Evolutionary conservation across 2,329 filamentous ascomycete species (phyloP), one percentile per base, ranked within the genome.

Genomic region (Venturia pyrina): DNA sequence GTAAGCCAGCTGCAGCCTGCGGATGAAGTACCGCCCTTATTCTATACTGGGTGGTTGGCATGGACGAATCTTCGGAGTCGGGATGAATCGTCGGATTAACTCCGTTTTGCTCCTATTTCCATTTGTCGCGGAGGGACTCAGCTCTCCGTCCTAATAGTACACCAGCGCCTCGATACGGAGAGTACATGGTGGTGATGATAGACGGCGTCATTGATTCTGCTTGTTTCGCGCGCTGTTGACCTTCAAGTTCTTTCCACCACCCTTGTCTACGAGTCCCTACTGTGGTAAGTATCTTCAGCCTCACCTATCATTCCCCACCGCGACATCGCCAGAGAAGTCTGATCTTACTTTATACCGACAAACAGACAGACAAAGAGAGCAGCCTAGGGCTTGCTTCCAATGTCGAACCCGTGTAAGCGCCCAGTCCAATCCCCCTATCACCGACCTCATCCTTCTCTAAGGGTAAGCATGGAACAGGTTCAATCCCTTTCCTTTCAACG

Each of bases 71-170:
- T 21, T 15, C 48, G 24, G 48, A 15, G 21, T 53, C 48, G 48
- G 48, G 48, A 5, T 15, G 48, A 53, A 53, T 24, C 5, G 4
- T 28, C 48, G 21, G 10, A 24, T 59, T 37, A 59, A 59, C 15
- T 59, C 53, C 53, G 53, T 37, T 37, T 59, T 59, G 28, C 53
- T 59, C 53, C 53, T 59, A 59, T 59, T 37, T n/a, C 53, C 53
- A 50, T 50, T 19, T 50, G n/a, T 13, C 8, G 13, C 53, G 32
- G 53, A 59, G 28, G 24, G 53, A 59, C 24, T 59, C 19, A n/a
- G 32, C 53, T n/a, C 32, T 37, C 53, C 28, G 53, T 59, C 32
- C 15, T n/a, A n/a, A n/a, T n/a, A n/a, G n/a, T n/a, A 37, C 24
- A 19, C 28, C 53, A 15, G 37, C 10, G n/a, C 28, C 11, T 37